These are phyloP conservation scores for Macrocybe gigantea DNA, from an alignment of 768 basidiomycete species.

Conservation along the genomic window DNA sequence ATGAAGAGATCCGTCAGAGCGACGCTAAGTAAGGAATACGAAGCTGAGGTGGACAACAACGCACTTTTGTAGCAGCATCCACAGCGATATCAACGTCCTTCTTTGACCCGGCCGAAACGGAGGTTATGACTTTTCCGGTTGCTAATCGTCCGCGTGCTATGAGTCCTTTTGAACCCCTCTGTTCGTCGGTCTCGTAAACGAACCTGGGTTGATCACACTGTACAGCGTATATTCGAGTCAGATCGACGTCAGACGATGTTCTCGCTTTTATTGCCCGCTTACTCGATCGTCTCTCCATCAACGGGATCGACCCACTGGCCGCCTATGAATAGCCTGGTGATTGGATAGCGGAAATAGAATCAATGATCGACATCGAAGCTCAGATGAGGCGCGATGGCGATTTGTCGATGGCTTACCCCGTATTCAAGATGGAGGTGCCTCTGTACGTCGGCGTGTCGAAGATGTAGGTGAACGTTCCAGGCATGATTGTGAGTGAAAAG, in stretches of 20 bases:
- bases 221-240: neutral
- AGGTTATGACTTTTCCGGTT: constrained; percentile 55
- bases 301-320: constrained; percentile 62
- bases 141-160: constrained; percentile 27
- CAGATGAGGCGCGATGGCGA: no score
- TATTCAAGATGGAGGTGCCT: neutral
- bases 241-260: no score
- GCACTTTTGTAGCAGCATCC: neutral
- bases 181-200: no score
- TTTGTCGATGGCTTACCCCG: neutral
- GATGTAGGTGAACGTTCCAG: neutral
- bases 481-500: neutral
- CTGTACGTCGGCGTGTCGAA: constrained; percentile 1
- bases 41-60: neutral
- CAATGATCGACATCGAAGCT: neutral
- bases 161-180: no score
- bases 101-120: constrained; percentile 51
- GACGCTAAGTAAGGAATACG: neutral
- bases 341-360: neutral
- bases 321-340: constrained; percentile 59
- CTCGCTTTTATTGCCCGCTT: neutral
- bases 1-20: neutral
- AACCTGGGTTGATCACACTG: constrained; percentile 2
- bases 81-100: constrained; percentile 73
- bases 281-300: constrained; percentile 59